Base-by-base conservation (phyloP, 2,329 filamentous ascomycete genomes). In the Microsporum ferrugineum region DNA sequence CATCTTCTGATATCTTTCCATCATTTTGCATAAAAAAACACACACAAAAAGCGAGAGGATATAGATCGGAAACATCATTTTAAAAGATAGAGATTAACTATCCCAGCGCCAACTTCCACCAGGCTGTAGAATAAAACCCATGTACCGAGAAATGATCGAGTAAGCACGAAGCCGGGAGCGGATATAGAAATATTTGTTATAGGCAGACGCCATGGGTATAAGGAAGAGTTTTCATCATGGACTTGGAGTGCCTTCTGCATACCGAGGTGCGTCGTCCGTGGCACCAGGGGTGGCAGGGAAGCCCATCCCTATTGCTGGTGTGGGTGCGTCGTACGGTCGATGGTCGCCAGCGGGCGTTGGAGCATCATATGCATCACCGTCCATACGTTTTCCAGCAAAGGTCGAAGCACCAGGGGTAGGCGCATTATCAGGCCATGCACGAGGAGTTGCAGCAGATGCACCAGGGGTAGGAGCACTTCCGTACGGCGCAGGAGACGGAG, bases 391-490 rank as follows among this genome's bases (percentile, higher is more conserved):
- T 58, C 59, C 59, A 38, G 53, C 31, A 45, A 63, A 63, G 5
- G 62, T 65, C 27, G 74, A 74, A 38, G 76, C 77, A 31, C 75
- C 77, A 10, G 78, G 78, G 0, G 76, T 78, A 7, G 76, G 75
- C 4, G 76, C 75, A 61, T 68, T 74, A 51, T 77, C 73, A 12
- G 76, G 75, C 73, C 74, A 76, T n/a, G 67, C 71, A 29, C 67
- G 76, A 66, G 70, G 78, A 56, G 79, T 82, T 8, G 79, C 76
- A n/a, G 83, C 83, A 57, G 81, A 83, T 0, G 84, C 85, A 31
- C 83, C 85, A 0, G 88, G 88, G 0, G 88, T 91, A 0, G 87
- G 86, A 14, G 87, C 88, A 39, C 66, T 65, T 12, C 68, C 71
- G 55, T 75, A 61, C 76, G 82, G 55, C 74, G 84, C 84, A 1